A percentile compares a stretch with the other conserved stretches of the same genome.
phyloP scores from a whole-genome alignment of 177 flowering plant genomes.

The Vitis hybrid region DNA sequence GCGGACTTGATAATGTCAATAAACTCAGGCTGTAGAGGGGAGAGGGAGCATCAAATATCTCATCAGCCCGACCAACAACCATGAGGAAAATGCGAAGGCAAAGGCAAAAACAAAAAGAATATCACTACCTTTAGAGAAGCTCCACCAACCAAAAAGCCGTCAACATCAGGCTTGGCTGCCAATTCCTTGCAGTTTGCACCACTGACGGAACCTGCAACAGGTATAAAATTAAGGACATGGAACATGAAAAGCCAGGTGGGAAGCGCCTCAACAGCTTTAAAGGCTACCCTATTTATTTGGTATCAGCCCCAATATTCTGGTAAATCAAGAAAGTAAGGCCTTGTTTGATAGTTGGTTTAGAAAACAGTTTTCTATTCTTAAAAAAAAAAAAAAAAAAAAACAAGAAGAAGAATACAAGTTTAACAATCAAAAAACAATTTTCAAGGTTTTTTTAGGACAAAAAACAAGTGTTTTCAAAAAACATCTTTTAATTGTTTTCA shows the following conservation, averaged over 20 bases:
- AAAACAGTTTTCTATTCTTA: too few relatives aligned
- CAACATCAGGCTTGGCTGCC: slow-evolving; percentile 79
- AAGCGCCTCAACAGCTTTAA: background rate
- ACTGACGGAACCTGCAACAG: slow-evolving; percentile 66
- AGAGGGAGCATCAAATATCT: background rate
- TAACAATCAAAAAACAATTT: too few relatives aligned
- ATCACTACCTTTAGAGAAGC: slow-evolving; percentile 79
- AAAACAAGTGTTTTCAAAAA: too few relatives aligned
- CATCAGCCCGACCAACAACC: background rate
- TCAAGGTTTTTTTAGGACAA: too few relatives aligned
- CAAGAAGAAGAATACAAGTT: too few relatives aligned
- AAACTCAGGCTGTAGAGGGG: slow-evolving; percentile 65
- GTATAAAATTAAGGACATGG: slow-evolving; percentile 9
- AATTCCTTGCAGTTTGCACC: slow-evolving; percentile 85
- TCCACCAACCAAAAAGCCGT: slow-evolving; percentile 97
- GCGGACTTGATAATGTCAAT: slow-evolving; percentile 86
- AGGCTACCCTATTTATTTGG: too few relatives aligned
- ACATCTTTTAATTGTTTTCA: too few relatives aligned
- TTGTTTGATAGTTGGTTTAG: too few relatives aligned
- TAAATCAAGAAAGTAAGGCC: too few relatives aligned
- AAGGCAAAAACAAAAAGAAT: background rate
- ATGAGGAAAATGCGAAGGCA: background rate
- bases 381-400: too few relatives aligned
- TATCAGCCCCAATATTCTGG: too few relatives aligned
- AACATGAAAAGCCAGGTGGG: background rate